These are phyloP conservation scores for Centella asiatica DNA, from an alignment of 129 eudicot species.

Conservation along the genomic window DNA sequence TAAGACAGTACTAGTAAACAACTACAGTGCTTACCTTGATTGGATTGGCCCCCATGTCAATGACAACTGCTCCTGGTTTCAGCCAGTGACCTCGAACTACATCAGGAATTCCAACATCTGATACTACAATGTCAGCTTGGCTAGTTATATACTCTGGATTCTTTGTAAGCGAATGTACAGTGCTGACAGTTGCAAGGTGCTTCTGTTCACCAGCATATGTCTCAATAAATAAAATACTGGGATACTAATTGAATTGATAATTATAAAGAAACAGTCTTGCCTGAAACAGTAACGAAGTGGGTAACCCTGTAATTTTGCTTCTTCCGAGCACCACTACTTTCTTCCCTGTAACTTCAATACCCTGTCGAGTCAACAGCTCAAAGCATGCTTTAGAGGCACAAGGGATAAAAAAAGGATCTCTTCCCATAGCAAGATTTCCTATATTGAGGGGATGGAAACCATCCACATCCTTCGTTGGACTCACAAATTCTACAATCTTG, in stretches of 20 bases:
- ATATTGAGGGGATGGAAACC: slow-evolving; percentile 69
- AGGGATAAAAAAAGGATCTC: slow-evolving; percentile 68
- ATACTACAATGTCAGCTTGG: slow-evolving; percentile 48
- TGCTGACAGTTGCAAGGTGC: slow-evolving; percentile 48
- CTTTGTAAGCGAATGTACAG: slow-evolving; percentile 38
- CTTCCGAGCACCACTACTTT: slow-evolving; percentile 66
- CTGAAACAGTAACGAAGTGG: slow-evolving; percentile 58
- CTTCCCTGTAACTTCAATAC: slow-evolving; percentile 46
- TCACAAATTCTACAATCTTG: slow-evolving; percentile 31
- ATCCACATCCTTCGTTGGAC: slow-evolving; percentile 45
- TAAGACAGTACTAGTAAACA: neutral
- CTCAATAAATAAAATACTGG: neutral
- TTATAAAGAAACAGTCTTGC: slow-evolving; percentile 16
- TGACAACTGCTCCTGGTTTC: slow-evolving; percentile 52
- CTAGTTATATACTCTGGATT: slow-evolving; percentile 41
- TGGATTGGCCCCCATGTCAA: slow-evolving; percentile 47
- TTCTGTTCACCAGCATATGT: slow-evolving; percentile 28
- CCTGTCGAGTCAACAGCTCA: slow-evolving; percentile 53
- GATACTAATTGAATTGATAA: neutral
- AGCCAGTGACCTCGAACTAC: slow-evolving; percentile 52
- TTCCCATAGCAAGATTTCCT: slow-evolving; percentile 71
- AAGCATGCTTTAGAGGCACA: slow-evolving; percentile 67
- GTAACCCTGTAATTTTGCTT: slow-evolving; percentile 58
- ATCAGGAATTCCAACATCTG: slow-evolving; percentile 55
- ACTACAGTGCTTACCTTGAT: slow-evolving; percentile 26